phyloP scores from a whole-genome alignment of 2,329 filamentous ascomycete genomes.

The Capronia americana region DNA sequence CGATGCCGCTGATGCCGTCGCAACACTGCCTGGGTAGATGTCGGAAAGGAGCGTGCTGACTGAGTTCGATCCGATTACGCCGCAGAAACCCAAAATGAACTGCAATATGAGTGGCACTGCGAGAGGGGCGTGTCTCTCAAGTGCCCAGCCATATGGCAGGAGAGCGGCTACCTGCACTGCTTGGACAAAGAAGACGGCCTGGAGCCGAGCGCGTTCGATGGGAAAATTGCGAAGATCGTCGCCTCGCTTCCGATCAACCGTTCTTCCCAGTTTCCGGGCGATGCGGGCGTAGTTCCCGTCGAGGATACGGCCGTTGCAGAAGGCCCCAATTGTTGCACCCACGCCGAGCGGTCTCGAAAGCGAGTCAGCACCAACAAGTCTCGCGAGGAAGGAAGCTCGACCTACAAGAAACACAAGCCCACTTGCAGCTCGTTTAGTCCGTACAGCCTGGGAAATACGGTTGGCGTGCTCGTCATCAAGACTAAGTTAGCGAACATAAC shows the following conservation, averaged over 20 bases:
- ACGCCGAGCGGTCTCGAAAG: conserved; percentile 16
- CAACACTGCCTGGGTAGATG: conserved; percentile 37
- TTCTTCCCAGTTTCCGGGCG: conserved; percentile 44
- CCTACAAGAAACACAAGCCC: conserved; percentile 25
- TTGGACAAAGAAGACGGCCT: conserved; percentile 42
- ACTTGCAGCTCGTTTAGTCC: conserved; percentile 20
- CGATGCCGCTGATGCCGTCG: conserved; percentile 45
- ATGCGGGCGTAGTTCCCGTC: conserved; percentile 53
- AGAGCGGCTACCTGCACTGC: conserved; percentile 11
- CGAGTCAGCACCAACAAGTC: not conserved
- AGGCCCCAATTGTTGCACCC: conserved; percentile 10
- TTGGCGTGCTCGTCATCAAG: conserved; percentile 20
- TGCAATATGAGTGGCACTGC: conserved; percentile 22
- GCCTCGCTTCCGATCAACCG: conserved; percentile 35
- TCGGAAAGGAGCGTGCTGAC: conserved; percentile 31
- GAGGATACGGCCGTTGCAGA: conserved; percentile 16
- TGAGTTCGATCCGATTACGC: conserved; percentile 10
- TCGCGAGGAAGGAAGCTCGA: not conserved
- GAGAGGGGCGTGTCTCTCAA: conserved; percentile 11
- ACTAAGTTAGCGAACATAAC: conserved; percentile 21
- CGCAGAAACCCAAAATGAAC: conserved; percentile 18
- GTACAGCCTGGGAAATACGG: conserved; percentile 20
- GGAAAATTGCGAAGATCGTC: conserved; percentile 48
- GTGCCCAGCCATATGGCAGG: conserved; percentile 19
- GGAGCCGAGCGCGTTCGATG: conserved; percentile 52